Evolutionary conservation across 1,139 yeast species (phyloP).

Genomic region (Pichia sp.): DNA sequence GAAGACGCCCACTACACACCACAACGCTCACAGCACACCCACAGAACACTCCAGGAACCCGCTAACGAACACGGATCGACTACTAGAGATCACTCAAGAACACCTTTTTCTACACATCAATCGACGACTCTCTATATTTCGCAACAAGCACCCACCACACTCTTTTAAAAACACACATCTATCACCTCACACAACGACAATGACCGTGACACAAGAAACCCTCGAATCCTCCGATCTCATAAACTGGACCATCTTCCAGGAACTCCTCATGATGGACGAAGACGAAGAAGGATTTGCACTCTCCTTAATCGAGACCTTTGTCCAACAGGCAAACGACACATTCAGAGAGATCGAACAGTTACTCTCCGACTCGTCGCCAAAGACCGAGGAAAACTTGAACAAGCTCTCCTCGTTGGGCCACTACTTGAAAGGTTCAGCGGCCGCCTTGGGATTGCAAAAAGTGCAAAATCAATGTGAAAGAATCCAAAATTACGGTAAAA

Average conservation of each 20-base stretch:
- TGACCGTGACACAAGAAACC: conserved; percentile 29
- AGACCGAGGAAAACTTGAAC: conserved; percentile 44
- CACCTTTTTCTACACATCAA: too few species aligned
- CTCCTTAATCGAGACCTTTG: conserved; percentile 75
- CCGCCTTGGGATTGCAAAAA: conserved; percentile 82
- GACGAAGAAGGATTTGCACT: conserved; percentile 85
- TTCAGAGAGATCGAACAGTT: conserved; percentile 63
- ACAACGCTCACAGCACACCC: neutral
- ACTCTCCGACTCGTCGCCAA: conserved; percentile 30
- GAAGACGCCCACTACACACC: neutral
- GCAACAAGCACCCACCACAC: too few species aligned
- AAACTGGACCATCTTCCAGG: conserved; percentile 88
- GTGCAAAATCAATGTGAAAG: conserved; percentile 89
- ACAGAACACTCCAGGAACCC: too few species aligned
- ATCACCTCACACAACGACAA: too few species aligned
- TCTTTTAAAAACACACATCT: too few species aligned
- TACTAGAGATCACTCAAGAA: too few species aligned
- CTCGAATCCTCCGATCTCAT: conserved; percentile 55
- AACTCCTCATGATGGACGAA: conserved; percentile 90
- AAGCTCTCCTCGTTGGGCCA: conserved; percentile 81
- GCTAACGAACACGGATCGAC: too few species aligned
- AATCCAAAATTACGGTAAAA: conserved; percentile 86
- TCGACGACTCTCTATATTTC: too few species aligned
- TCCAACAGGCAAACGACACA: conserved; percentile 85
- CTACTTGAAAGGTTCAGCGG: conserved; percentile 93